Evolutionary conservation across 352 stramenopile genomes (phyloP).

Genomic region (Phytophthora citricola): DNA sequence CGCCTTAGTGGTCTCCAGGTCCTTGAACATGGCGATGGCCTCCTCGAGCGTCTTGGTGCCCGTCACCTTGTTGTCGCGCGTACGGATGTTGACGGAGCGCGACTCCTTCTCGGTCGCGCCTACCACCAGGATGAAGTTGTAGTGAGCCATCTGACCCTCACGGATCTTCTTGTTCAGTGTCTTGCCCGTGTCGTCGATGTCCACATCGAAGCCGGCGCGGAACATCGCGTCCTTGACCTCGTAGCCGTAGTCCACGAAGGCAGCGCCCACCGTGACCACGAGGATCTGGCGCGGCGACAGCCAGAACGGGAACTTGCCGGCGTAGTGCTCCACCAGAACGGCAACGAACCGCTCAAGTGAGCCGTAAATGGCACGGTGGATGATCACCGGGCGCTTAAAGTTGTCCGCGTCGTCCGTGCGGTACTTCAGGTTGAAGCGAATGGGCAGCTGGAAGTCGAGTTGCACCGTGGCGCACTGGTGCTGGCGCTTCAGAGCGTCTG

Average conservation of each 20-base stretch:
- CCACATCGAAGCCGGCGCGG: slow-evolving; percentile 95
- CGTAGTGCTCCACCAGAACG: slow-evolving; percentile 98
- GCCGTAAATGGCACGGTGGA: slow-evolving; percentile 98
- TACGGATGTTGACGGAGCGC: slow-evolving; percentile 94
- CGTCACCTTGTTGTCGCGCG: slow-evolving; percentile 93
- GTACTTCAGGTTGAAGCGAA: slow-evolving; percentile 97
- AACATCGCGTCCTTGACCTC: slow-evolving; percentile 92
- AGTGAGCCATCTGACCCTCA: slow-evolving; percentile 96
- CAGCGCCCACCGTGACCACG: slow-evolving; percentile 95
- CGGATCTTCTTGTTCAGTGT: slow-evolving; percentile 99
- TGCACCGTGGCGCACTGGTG: slow-evolving; percentile 99
- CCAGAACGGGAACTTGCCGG: slow-evolving; percentile 99
- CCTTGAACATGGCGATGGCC: slow-evolving; percentile 93
- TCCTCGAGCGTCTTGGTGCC: slow-evolving; percentile 96
- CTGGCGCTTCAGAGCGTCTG: slow-evolving; percentile 96
- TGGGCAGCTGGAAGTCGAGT: slow-evolving; percentile 99
- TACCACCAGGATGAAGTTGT: slow-evolving; percentile 99
- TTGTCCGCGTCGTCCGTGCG: slow-evolving; percentile 75
- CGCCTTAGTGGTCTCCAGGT: slow-evolving; percentile 77
- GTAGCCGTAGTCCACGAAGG: slow-evolving; percentile 96
- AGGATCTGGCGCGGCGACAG: slow-evolving; percentile 95
- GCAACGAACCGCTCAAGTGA: slow-evolving; percentile 98
- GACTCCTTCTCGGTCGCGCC: slow-evolving; percentile 92
- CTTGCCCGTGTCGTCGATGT: slow-evolving; percentile 95
- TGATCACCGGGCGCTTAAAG: slow-evolving; percentile 96